Evolutionary conservation across 2,329 filamentous ascomycete species (phyloP), one percentile per base, ranked within the genome.

Genomic region (Colletotrichum cuscutae): DNA sequence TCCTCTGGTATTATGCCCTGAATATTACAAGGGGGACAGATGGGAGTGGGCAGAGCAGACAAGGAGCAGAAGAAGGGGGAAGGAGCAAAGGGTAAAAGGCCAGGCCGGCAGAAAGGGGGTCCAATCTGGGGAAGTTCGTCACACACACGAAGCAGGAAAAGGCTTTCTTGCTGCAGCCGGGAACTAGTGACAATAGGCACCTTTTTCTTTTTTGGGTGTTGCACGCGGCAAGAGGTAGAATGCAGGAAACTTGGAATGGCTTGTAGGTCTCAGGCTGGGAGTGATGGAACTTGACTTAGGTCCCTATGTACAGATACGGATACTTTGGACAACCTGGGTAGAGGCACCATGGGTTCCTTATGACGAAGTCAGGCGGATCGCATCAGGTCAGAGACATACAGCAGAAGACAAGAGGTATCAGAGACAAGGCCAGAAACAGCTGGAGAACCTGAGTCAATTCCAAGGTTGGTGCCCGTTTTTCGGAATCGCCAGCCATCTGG

Each of bases 391-490:
- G 54, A 71, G 68, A 63, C 64, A 66, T n/a, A 42, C 37, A 59
- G 57, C 15, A 32, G 28, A 19, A 37, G 8, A 52, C 49, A 54
- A 54, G 49, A 30, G 28, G 35, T 61, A 35, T 61, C 22, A 24
- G 28, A 65, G 28, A 52, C 67, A 42, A 46, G 53, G 42, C 65
- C 65, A 72, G 46, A 65, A 72, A 59, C 59, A 64, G 59, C 30
- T 58, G 57, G 65, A 71, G 56, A 52, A 54, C 69, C 70, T 69
- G 65, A 69, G 65, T 72, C 65, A 70, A 72, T 72, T 63, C 65
- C 53, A 52, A 54, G 58, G 56, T 37, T 57, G 37, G 12, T 60
- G 70, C 65, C 65, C 65, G 70, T 72, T 72, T 72, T 69, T 69
- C 70, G 65, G 65, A 72, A 72, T 69, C 32, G 42, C 59, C 58